These are phyloP conservation scores for Pachysolen tannophilus DNA, from an alignment of 805 yeast species.

Conservation along the genomic window DNA sequence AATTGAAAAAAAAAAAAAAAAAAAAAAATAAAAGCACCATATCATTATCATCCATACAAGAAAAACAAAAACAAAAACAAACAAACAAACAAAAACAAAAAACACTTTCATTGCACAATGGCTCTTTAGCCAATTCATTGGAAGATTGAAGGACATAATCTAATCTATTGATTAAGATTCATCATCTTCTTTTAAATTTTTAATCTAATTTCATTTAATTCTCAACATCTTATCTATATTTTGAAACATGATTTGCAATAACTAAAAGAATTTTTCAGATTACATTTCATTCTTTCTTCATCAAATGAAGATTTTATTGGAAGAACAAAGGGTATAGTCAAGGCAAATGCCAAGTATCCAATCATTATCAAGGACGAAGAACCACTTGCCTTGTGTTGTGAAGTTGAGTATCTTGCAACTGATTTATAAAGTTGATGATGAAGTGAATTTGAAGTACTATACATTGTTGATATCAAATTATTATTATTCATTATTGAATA, in stretches of 20 bases:
- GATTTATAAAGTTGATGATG: background rate
- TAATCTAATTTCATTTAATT: background rate
- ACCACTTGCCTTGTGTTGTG: slow-evolving; percentile 2
- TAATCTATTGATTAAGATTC: too few relatives aligned
- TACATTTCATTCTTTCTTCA: slow-evolving; percentile 11
- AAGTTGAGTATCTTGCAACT: background rate
- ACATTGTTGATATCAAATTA: slow-evolving; percentile 1
- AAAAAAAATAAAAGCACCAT: too few relatives aligned
- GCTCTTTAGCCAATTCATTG: too few relatives aligned
- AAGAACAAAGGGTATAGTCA: slow-evolving; percentile 26
- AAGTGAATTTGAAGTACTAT: background rate
- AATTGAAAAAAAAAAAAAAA: too few relatives aligned
- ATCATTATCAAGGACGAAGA: slow-evolving; percentile 15
- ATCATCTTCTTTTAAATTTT: too few relatives aligned
- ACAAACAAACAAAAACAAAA: too few relatives aligned
- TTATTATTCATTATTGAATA: background rate
- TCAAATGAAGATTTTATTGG: slow-evolving; percentile 21
- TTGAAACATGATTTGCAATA: slow-evolving; percentile 9
- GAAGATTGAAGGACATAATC: too few relatives aligned
- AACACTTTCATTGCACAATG: too few relatives aligned
- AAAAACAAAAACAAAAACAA: too few relatives aligned
- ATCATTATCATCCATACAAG: too few relatives aligned
- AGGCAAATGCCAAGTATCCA: slow-evolving; percentile 24
- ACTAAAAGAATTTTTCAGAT: slow-evolving; percentile 9
- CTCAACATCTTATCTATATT: slow-evolving; percentile 1